These are phyloP conservation scores for Gossypioides kirkii DNA, from an alignment of 345 rosid genomes.

Conservation along the genomic window DNA sequence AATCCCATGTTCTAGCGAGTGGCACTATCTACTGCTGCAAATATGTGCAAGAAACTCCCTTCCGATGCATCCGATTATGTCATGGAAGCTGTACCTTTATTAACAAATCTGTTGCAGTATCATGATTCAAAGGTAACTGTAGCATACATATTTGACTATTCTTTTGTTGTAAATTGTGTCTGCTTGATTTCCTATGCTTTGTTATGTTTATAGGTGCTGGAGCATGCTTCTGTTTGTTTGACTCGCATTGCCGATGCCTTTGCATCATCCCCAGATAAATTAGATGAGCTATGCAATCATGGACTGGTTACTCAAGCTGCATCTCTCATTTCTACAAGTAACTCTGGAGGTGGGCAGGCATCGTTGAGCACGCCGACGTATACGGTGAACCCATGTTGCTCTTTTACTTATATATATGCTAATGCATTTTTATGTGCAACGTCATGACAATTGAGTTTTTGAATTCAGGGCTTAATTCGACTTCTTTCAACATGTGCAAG, in stretches of 20 bases:
- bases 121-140: constrained; percentile 84
- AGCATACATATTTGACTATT: not conserved
- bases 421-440: constrained; percentile 13
- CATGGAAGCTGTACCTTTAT: constrained; percentile 98
- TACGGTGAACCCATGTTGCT: constrained; percentile 49
- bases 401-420: constrained; percentile 1
- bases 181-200: constrained; percentile 4
- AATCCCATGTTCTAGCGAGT: constrained; percentile 55
- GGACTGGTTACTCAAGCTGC: constrained; percentile 97
- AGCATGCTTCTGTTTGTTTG: constrained; percentile 94
- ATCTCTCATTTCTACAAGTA: constrained; percentile 87
- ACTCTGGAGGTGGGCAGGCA: constrained; percentile 92
- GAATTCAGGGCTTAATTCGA: constrained; percentile 83
- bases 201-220: constrained; percentile 67
- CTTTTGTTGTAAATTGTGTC: not conserved
- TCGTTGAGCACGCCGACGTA: constrained; percentile 85
- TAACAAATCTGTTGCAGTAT: constrained; percentile 95
- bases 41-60: constrained; percentile 99
- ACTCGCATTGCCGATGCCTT: constrained; percentile 98
- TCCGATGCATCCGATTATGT: constrained; percentile 99
- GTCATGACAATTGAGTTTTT: constrained; percentile 26
- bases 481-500: constrained; percentile 97
- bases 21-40: constrained; percentile 97
- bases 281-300: constrained; percentile 94
- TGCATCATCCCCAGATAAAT: constrained; percentile 79